Evolutionary conservation across 2,329 filamentous ascomycete genomes (phyloP), one percentile per base, ranked within the genome.

Genomic region (Cordyceps militaris): DNA sequence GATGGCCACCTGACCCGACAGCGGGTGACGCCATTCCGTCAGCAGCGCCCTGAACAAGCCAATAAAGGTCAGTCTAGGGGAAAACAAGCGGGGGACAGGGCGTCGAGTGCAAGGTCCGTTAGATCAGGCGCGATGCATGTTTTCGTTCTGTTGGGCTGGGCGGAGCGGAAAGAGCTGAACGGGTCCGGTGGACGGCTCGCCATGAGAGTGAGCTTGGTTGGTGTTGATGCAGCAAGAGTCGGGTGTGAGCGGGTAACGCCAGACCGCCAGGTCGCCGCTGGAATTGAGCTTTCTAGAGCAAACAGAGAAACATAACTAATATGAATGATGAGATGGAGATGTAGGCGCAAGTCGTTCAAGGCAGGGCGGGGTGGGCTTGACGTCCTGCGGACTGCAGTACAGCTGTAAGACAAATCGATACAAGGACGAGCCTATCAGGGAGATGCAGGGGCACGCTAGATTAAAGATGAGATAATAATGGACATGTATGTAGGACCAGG

Each of bases 21-120:
- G 21, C 43, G 52, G 50, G 52, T 55, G 52, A 55, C 52, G 52
- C 52, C 43, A 55, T 47, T 38, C 42, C 30, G 42, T 53, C 50
- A 53, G 50, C 50, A 21, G 26, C 36, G n/a, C 19, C 26, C 38
- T 53, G 38, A 26, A 32, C 50, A 43, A 28, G 42, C 42, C 52
- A 55, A 55, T 47, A 28, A n/a, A 24, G 3, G 24, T 7, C 28
- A 16, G 23, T 24, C n/a, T 10, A 16, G 4, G 38, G 26, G 24
- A 13, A 11, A n/a, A 19, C 26, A 34, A 6, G 24, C 24, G 28
- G 38, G 21, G 28, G 21, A 32, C 26, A 32, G 5, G 32, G 4
- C 21, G 28, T n/a, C 16, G 23, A 16, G 30, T 55, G 21, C 30
- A 38, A 38, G 43, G 21, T 38, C 28, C 28, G 42, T 28, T 28